phyloP scores from a whole-genome alignment of 805 yeast genomes.

The Metschnikowia baotianmanensis region DNA sequence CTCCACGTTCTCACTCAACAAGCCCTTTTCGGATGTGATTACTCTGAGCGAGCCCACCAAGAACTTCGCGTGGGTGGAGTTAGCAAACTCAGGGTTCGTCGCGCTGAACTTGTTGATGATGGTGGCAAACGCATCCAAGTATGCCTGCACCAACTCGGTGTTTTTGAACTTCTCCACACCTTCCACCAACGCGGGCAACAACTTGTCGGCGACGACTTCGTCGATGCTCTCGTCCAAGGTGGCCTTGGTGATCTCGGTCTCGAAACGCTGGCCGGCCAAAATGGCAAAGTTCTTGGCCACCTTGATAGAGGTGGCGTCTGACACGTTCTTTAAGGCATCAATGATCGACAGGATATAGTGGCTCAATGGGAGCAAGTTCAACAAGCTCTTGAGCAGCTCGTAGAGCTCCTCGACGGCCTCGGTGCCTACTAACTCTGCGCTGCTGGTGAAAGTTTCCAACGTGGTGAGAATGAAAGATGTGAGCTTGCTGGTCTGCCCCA shows the following conservation, averaged over 20 bases:
- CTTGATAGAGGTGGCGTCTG: slow-evolving; percentile 43
- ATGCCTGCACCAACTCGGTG: slow-evolving; percentile 60
- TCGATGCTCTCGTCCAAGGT: slow-evolving; percentile 44
- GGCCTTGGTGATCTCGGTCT: slow-evolving; percentile 53
- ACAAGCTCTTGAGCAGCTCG: slow-evolving; percentile 56
- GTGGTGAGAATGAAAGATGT: slow-evolving; percentile 35
- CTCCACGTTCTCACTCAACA: slow-evolving; percentile 56
- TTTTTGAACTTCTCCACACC: slow-evolving; percentile 37
- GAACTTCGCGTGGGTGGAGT: slow-evolving; percentile 43
- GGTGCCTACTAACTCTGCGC: slow-evolving; percentile 9
- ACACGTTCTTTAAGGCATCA: slow-evolving; percentile 34
- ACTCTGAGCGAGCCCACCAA: slow-evolving; percentile 49
- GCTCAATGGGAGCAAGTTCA: slow-evolving; percentile 72
- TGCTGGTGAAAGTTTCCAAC: slow-evolving; percentile 35
- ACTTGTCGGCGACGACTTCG: slow-evolving; percentile 47
- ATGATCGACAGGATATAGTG: slow-evolving; percentile 64
- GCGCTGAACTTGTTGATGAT: slow-evolving; percentile 62
- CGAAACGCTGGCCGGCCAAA: slow-evolving; percentile 67
- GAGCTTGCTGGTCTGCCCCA: slow-evolving; percentile 33
- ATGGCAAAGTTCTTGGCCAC: slow-evolving; percentile 61
- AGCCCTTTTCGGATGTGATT: slow-evolving; percentile 49
- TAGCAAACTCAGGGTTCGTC: slow-evolving; percentile 20
- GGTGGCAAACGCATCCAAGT: slow-evolving; percentile 63
- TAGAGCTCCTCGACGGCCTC: slow-evolving; percentile 45
- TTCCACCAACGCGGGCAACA: slow-evolving; percentile 49